Base-by-base conservation (phyloP, 2,329 filamentous ascomycete genomes). In the Teratosphaeria zuluensis region DNA sequence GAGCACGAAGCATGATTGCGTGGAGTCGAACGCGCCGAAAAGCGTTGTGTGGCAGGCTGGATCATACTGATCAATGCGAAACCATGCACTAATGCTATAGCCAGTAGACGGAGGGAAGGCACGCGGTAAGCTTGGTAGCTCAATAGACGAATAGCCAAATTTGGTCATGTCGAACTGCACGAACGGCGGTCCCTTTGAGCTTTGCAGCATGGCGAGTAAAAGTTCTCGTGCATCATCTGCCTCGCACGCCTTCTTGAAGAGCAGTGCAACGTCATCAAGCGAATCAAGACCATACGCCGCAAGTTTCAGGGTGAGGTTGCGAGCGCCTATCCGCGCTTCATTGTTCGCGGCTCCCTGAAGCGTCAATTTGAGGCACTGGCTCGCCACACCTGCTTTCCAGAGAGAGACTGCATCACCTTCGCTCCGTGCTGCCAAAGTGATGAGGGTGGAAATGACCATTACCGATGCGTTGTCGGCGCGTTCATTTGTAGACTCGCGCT, bases 161-260 rank as follows among this genome's bases (percentile, higher is more conserved):
- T 90, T 77, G 1, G 91, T 94, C 24, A 99, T 79, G 71, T 99
- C 94, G 73, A 99, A 97, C 66, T 97, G 91, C 65, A 99, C 88
- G 71, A 89, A 92, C 0, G 92, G 84, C 5, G 94, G 90, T 14
- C 85, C 83, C 63, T 87, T 85, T 60, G 92, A 90, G 54, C 80
- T 80, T 62, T 85, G 84, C 64, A 95, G 83, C 70, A 89, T 87
- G 56, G 85, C 81, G 21, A 95, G 77, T 6, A 89, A 77, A 68
- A 95, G 94, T 55, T 87, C 82, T 12, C 89, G 79, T 38, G 80
- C 78, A 53, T 76, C 69, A 7, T 79, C 73, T 48, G 78, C 81
- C 2, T 72, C 70, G 56, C 78, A 76, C 12, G 84, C 82, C 58
- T 77, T 75, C n/a, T 76, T 77, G 69, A 85, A 86, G 19, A 99